Evolutionary conservation across 495 filamentous ascomycete genomes (phyloP).

Genomic region (Aspergillus incahuasiensis): DNA sequence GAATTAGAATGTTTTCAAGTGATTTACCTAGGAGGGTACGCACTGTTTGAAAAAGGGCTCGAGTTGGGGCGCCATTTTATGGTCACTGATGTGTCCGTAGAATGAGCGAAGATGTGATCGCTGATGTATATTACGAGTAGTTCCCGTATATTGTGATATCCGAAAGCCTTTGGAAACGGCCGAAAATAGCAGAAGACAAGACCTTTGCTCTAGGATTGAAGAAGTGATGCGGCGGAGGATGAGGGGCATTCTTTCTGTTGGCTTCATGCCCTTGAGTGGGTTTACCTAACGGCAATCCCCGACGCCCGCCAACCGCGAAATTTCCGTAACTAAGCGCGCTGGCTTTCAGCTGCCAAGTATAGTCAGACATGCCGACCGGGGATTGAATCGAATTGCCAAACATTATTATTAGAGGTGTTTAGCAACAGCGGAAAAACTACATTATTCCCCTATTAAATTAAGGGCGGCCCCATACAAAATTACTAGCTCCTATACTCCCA

Average conservation of each 20-base stretch:
- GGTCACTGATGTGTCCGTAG: conserved; percentile 44
- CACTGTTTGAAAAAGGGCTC: conserved; percentile 80
- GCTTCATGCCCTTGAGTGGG: conserved; percentile 1
- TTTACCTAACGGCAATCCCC: conserved; percentile 12
- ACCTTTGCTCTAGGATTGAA: conserved; percentile 21
- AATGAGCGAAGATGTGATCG: conserved; percentile 30
- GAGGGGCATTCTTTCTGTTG: conserved; percentile 40
- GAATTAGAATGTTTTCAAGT: neutral
- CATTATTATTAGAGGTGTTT: too few species aligned
- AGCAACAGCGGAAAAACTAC: too few species aligned
- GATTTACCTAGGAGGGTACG: conserved; percentile 18
- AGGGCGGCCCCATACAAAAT: too few species aligned
- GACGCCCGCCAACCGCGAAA: neutral
- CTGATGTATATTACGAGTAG: conserved; percentile 4
- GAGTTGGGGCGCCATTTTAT: conserved; percentile 78
- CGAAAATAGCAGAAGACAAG: conserved; percentile 6
- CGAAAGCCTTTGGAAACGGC: neutral
- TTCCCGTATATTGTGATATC: neutral
- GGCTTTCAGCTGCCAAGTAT: neutral
- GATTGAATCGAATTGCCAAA: too few species aligned
- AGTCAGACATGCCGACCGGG: neutral
- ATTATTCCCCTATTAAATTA: too few species aligned
- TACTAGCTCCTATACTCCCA: too few species aligned
- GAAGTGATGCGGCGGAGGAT: conserved; percentile 32
- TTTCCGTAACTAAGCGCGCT: conserved; percentile 15